Percentiles rank a stretch among this genome's conserved stretches.
Evolutionary conservation across 148 eudicot species (phyloP).

Genomic region (Spergularia bocconei): DNA sequence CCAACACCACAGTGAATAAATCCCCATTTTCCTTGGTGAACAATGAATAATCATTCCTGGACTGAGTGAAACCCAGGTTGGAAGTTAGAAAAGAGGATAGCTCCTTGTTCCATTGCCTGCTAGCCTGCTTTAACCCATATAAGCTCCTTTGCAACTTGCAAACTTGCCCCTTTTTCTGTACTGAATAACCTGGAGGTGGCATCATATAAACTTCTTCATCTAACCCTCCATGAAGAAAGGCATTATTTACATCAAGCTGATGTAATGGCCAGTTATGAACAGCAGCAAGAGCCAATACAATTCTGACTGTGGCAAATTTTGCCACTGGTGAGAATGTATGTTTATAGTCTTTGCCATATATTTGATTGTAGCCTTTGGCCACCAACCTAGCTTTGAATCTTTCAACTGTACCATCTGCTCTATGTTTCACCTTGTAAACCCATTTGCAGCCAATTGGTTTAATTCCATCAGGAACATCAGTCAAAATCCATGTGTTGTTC

Average conservation of each 20-base stretch:
- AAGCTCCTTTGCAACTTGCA: no score
- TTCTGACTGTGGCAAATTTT: neutral
- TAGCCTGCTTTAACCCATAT: neutral
- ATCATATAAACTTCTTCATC: neutral
- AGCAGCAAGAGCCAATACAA: no score
- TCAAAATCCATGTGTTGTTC: neutral
- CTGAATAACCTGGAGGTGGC: no score
- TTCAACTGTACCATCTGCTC: neutral
- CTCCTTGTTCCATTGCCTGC: neutral
- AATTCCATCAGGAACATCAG: neutral
- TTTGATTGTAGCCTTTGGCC: neutral
- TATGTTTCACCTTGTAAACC: neutral
- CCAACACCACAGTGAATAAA: neutral
- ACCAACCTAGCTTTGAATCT: neutral
- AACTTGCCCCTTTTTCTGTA: no score
- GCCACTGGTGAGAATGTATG: neutral
- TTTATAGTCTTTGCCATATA: neutral
- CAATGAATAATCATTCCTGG: neutral
- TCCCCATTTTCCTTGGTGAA: neutral
- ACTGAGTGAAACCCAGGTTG: neutral
- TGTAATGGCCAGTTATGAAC: neutral
- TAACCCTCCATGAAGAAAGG: neutral
- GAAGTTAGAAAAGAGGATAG: neutral
- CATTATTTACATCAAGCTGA: no score
- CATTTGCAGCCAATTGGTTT: neutral